Evolutionary conservation across 1,284 basidiomycete species (phyloP).

Genomic region (Afroboletus lepidellus): DNA sequence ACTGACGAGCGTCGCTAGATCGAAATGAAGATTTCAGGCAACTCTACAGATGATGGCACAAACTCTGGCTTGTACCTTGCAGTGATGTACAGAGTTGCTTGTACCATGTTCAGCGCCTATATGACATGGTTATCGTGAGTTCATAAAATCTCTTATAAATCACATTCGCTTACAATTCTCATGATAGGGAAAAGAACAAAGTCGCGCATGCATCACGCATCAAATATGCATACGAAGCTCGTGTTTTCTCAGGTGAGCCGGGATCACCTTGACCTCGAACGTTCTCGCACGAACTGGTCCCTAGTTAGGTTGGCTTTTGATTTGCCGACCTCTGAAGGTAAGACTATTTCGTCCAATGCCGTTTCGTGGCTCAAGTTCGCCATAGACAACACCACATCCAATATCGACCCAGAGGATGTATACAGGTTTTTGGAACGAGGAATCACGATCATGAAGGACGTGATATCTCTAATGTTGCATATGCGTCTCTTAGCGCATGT

Average conservation of each 20-base stretch:
- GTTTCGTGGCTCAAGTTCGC: not conserved
- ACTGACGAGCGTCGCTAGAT: slow-evolving; percentile 14
- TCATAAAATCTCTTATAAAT: not conserved
- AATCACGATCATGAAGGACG: slow-evolving; percentile 4
- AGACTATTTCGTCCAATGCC: not conserved
- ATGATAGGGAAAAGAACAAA: slow-evolving; percentile 3
- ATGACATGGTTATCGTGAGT: slow-evolving; percentile 21
- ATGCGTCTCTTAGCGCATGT: slow-evolving; percentile 17
- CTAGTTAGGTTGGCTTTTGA: slow-evolving; percentile 20
- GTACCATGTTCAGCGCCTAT: slow-evolving; percentile 16
- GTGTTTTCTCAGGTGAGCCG: slow-evolving; percentile 21
- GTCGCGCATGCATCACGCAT: slow-evolving; percentile 16
- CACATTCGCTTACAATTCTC: not conserved
- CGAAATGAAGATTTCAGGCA: slow-evolving; percentile 16
- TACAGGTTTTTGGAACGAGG: slow-evolving; percentile 12
- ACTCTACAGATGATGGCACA: not conserved
- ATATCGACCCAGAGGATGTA: not conserved
- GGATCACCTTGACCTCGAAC: not conserved
- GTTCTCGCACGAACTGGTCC: not conserved
- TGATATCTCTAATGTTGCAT: slow-evolving; percentile 25
- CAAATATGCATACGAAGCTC: slow-evolving; percentile 22
- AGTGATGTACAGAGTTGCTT: slow-evolving; percentile 9
- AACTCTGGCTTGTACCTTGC: slow-evolving; percentile 14
- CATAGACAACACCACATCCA: slow-evolving; percentile 7
- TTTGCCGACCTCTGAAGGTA: slow-evolving; percentile 25